Percentiles rank a stretch among this genome's conserved stretches.
These are phyloP conservation scores for Xylaria bambusicola DNA, from an alignment of 495 filamentous ascomycete genomes.

Conservation along the genomic window DNA sequence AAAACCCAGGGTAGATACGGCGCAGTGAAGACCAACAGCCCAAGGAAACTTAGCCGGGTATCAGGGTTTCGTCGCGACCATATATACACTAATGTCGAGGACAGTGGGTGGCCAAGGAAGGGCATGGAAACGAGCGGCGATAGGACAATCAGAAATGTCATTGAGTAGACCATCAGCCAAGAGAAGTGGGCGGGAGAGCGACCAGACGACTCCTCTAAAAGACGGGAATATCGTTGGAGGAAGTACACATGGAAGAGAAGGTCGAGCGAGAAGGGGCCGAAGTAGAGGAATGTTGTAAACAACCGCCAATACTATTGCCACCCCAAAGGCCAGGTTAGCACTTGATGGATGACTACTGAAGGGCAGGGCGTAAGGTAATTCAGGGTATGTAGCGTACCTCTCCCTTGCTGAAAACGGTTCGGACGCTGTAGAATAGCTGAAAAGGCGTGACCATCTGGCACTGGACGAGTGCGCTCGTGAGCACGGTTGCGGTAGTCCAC, in stretches of 20 bases:
- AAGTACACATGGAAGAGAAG: slow-evolving; percentile 99
- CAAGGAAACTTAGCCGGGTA: slow-evolving; percentile 86
- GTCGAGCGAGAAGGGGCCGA: slow-evolving; percentile 90
- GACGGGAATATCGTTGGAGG: slow-evolving; percentile 91
- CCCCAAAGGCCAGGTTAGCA: slow-evolving; percentile 21
- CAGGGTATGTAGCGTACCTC: slow-evolving; percentile 58
- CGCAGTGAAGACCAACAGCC: slow-evolving; percentile 85
- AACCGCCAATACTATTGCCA: slow-evolving; percentile 85
- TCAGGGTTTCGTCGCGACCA: slow-evolving; percentile 96
- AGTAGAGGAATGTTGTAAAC: slow-evolving; percentile 93
- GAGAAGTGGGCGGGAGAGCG: slow-evolving; percentile 89
- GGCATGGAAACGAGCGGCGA: slow-evolving; percentile 85
- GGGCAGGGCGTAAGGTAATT: background rate
- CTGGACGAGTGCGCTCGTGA: slow-evolving; percentile 88
- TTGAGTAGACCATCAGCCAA: slow-evolving; percentile 88
- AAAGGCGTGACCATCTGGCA: slow-evolving; percentile 88
- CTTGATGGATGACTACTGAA: background rate
- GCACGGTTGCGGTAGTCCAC: slow-evolving; percentile 93
- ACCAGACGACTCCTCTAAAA: slow-evolving; percentile 91
- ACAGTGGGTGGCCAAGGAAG: slow-evolving; percentile 88
- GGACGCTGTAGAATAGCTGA: slow-evolving; percentile 95
- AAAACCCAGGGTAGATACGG: slow-evolving; percentile 97
- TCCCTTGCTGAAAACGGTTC: slow-evolving; percentile 83
- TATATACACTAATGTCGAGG: slow-evolving; percentile 93
- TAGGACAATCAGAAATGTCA: slow-evolving; percentile 70